Percentiles rank a stretch among this genome's conserved stretches.
Evolutionary conservation across 73 alveolate species (phyloP).

Genomic region (Stentor coeruleus): DNA sequence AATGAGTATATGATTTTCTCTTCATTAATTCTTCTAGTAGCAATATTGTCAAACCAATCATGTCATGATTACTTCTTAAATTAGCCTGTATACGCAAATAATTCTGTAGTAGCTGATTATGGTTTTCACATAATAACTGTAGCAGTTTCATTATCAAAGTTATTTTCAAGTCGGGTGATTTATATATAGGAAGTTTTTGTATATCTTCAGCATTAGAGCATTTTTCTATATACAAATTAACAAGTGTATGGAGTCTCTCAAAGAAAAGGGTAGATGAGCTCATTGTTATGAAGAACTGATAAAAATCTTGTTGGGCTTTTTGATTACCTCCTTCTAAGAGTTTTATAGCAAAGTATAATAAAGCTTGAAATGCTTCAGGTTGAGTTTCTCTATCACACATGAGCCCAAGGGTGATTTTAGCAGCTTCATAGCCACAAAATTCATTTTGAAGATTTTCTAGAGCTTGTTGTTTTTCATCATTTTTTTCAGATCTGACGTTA

Average conservation of each 20-base stretch:
- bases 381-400: constrained; percentile 35
- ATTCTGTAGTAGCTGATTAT: constrained; percentile 72
- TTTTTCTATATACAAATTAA: constrained; percentile 44
- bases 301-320: constrained; percentile 47
- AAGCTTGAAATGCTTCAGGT: constrained; percentile 37
- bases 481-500: constrained; percentile 1
- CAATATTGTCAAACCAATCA: constrained; percentile 49
- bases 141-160: constrained; percentile 77
- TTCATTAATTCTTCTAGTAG: constrained; percentile 36
- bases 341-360: constrained; percentile 41
- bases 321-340: constrained; percentile 55
- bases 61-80: constrained; percentile 74
- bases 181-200: background rate
- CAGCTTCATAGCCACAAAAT: background rate
- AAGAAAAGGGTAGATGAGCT: constrained; percentile 44
- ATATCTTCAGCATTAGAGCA: background rate
- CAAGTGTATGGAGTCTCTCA: constrained; percentile 35
- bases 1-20: constrained; percentile 72
- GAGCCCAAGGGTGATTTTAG: constrained; percentile 4
- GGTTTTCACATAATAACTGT: constrained; percentile 91
- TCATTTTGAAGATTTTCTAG: constrained; percentile 21
- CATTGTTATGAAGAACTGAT: constrained; percentile 40
- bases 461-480: background rate
- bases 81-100: constrained; percentile 78
- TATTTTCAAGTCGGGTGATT: constrained; percentile 18